These are phyloP conservation scores for Furcasterigmium sp. DNA, from an alignment of 2,329 filamentous ascomycete genomes.

Conservation along the genomic window DNA sequence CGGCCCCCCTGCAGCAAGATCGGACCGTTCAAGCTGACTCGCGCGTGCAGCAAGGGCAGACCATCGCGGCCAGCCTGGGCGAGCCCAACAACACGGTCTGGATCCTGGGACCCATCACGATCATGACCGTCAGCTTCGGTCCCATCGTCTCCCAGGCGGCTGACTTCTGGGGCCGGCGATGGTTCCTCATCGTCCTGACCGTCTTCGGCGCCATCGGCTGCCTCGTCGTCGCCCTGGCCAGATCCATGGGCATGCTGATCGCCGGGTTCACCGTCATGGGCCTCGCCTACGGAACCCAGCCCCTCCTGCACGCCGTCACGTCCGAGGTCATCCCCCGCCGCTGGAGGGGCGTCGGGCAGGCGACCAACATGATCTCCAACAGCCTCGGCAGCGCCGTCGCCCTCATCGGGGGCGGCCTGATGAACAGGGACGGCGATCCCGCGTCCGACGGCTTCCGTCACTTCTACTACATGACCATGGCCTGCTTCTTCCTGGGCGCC, in stretches of 20 bases:
- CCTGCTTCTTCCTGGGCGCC: conserved; percentile 18
- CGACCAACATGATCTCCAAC: conserved; percentile 22
- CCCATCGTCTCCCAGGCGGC: conserved; percentile 32
- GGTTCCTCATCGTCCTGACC: conserved; percentile 30
- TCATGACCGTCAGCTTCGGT: conserved; percentile 14
- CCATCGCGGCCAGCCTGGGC: conserved; percentile 21
- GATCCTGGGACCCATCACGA: conserved; percentile 28
- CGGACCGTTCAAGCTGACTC: too few relatives aligned
- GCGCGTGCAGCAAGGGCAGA: too few relatives aligned
- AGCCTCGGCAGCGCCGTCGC: conserved; percentile 32
- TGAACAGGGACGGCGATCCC: conserved; percentile 22
- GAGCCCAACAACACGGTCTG: conserved; percentile 20
- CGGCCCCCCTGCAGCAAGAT: too few relatives aligned
- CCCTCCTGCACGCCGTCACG: conserved; percentile 30
- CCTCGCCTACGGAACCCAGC: conserved; percentile 28
- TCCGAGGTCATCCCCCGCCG: conserved; percentile 28
- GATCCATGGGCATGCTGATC: conserved; percentile 27
- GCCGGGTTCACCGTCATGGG: conserved; percentile 28
- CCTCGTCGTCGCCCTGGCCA: conserved; percentile 28
- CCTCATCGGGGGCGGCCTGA: conserved; percentile 26
- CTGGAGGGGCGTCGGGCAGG: conserved; percentile 26
- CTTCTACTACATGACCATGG: conserved; percentile 28
- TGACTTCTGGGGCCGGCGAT: conserved; percentile 36
- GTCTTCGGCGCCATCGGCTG: conserved; percentile 25
- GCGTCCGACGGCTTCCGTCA: conserved; percentile 27